Evolutionary conservation across 176 grass and related monocot genomes (phyloP), one percentile per base, ranked within the genome.

Genomic region (Avena eriantha): DNA sequence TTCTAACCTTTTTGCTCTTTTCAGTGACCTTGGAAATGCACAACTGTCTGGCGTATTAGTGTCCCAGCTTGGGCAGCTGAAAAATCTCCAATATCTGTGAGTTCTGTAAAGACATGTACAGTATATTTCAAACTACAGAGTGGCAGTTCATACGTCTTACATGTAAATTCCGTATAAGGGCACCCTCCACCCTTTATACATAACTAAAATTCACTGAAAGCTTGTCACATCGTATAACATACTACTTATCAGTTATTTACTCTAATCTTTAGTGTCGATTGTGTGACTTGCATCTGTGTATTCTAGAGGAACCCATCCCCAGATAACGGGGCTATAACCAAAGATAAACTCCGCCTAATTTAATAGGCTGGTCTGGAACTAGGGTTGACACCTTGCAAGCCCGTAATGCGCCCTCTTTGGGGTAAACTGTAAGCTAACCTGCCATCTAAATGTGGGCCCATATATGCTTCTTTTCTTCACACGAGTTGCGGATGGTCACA

Each of bases 81-180:
- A 87, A 79, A 93, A 91, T 83, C 90, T 95, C 61, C 93, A 95
- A 76, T 95, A 93, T 81, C 84, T 95, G 93, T 95, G 93, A 95
- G 93, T 93, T 86, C 33, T 73, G 49, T 21, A 79, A 79, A 43
- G 84, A 23, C 31, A 35, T 83, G 76, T 55, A 53, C 56, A 31
- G 58, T 55, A 43, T 67, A 41, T 77, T 86, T 26, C 46, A 47
- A 72, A 72, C 51, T 23, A 16, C 46, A 76, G 3, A 45, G 23
- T 77, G 58, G n/a, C 39, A 75, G 22, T 72, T 43, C 49, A 10
- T 61, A 31, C 26, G 12, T 82, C 78, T 82, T 77, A 34, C 5
- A 17, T 82, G 13, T 4, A 17, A 9, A 15, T 21, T 57, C 13
- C 0, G 50, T 48, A 65, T 66, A 80, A 24, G 58, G 70, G 15